A percentile compares a stretch with the other conserved stretches of the same genome.
Evolutionary conservation across 2,329 filamentous ascomycete species (phyloP).

Genomic region (Scopulariopsis brevicaulis): DNA sequence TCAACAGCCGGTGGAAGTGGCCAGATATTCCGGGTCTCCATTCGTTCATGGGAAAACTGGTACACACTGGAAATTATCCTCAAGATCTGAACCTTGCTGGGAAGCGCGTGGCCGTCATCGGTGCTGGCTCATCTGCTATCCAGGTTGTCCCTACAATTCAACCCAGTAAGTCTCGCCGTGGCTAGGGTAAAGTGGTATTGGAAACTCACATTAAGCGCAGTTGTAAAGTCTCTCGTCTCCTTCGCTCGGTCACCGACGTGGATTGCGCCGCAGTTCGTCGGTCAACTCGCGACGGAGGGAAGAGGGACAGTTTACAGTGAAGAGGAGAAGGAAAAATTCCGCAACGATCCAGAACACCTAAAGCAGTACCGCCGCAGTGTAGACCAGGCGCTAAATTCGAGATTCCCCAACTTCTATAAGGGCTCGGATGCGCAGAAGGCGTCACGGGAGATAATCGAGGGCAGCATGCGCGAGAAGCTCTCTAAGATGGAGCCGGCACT

Average conservation of each 20-base stretch:
- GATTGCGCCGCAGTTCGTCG: slow-evolving; percentile 16
- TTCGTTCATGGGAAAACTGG: slow-evolving; percentile 34
- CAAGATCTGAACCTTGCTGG: slow-evolving; percentile 27
- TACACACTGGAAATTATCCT: slow-evolving; percentile 44
- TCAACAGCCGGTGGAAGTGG: slow-evolving; percentile 16
- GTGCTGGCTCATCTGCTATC: slow-evolving; percentile 37
- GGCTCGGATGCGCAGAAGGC: slow-evolving; percentile 25
- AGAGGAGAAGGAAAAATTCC: slow-evolving; percentile 24
- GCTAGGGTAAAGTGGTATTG: no score
- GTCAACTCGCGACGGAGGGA: slow-evolving; percentile 14
- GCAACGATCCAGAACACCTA: slow-evolving; percentile 25
- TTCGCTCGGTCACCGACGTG: slow-evolving; percentile 19
- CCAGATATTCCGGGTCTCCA: slow-evolving; percentile 37
- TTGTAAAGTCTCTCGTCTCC: slow-evolving; percentile 12
- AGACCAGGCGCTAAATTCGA: slow-evolving; percentile 26
- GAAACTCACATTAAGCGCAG: slow-evolving; percentile 3
- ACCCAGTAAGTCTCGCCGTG: slow-evolving; percentile 8
- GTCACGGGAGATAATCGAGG: slow-evolving; percentile 24
- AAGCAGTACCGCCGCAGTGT: slow-evolving; percentile 28
- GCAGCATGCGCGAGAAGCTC: slow-evolving; percentile 29
- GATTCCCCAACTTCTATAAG: slow-evolving; percentile 28
- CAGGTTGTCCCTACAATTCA: slow-evolving; percentile 36
- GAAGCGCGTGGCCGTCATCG: slow-evolving; percentile 39
- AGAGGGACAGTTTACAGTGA: slow-evolving; percentile 16
- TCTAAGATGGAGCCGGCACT: slow-evolving; percentile 9